Evolutionary conservation across 805 yeast species (phyloP).

Genomic region (Metschnikowia picachoensis): DNA sequence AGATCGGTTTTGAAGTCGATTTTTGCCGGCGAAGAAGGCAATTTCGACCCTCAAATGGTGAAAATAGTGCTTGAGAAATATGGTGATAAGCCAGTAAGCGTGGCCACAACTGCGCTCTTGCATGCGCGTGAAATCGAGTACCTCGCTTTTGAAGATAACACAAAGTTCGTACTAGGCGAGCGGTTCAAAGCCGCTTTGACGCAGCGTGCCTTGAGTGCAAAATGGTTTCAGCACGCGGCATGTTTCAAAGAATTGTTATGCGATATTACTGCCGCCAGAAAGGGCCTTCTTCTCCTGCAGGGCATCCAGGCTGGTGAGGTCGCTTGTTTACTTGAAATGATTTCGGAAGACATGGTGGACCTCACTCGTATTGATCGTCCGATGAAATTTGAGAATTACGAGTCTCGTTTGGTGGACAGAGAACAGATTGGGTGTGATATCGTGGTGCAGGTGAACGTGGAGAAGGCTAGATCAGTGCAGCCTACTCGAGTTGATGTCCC

Average conservation of each 20-base stretch:
- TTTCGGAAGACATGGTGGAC: slow-evolving; percentile 31
- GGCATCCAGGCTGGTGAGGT: slow-evolving; percentile 61
- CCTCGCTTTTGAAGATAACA: slow-evolving; percentile 37
- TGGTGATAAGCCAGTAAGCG: slow-evolving; percentile 45
- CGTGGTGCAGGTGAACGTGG: slow-evolving; percentile 29
- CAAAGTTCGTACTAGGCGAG: slow-evolving; percentile 57
- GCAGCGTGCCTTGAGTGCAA: slow-evolving; percentile 32
- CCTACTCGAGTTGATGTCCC: slow-evolving; percentile 46
- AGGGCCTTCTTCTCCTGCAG: slow-evolving; percentile 53
- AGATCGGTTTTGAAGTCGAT: slow-evolving; percentile 50
- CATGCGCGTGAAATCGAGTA: slow-evolving; percentile 54
- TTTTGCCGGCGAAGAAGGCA: slow-evolving; percentile 49
- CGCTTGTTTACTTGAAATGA: slow-evolving; percentile 54
- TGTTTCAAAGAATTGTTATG: slow-evolving; percentile 42
- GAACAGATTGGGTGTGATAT: slow-evolving; percentile 64
- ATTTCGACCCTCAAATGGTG: slow-evolving; percentile 46
- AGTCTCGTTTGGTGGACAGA: slow-evolving; percentile 70
- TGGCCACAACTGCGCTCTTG: slow-evolving; percentile 49
- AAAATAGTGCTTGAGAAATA: slow-evolving; percentile 42
- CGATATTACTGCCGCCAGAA: slow-evolving; percentile 39
- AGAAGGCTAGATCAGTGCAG: slow-evolving; percentile 1
- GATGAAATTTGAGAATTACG: slow-evolving; percentile 58
- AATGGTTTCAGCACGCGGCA: slow-evolving; percentile 44
- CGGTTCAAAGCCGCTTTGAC: slow-evolving; percentile 39
- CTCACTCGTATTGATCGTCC: slow-evolving; percentile 46